Evolutionary conservation across 176 grass and related monocot genomes (phyloP).

Genomic region (Raddia guianensis): DNA sequence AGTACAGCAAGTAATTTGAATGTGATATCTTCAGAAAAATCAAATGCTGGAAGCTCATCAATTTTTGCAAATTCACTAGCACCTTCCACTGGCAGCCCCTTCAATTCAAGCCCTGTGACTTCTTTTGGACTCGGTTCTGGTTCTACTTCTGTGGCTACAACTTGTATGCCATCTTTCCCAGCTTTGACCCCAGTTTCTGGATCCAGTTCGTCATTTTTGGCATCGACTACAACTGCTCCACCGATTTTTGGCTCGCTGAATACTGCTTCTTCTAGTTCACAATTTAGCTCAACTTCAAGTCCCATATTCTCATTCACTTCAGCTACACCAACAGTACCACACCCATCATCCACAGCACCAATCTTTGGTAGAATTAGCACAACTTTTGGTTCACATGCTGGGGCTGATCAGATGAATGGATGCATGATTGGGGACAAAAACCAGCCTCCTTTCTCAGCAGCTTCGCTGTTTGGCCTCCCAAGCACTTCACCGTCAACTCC

Average conservation of each 20-base stretch:
- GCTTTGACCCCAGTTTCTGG: conserved; percentile 3
- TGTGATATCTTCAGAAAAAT: conserved; percentile 17
- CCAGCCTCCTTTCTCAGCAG: not conserved
- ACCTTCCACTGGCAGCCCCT: conserved; percentile 8
- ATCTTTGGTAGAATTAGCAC: conserved; percentile 17
- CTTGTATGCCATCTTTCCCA: not conserved
- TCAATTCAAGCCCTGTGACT: conserved; percentile 24
- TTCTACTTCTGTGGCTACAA: not conserved
- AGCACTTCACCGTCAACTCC: conserved; percentile 35
- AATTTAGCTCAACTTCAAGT: conserved; percentile 11
- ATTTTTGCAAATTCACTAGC: conserved; percentile 28
- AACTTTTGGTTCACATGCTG: conserved; percentile 1
- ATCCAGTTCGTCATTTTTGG: conserved; percentile 14
- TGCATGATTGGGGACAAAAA: conserved; percentile 16
- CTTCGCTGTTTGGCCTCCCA: conserved; percentile 18
- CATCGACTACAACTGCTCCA: conserved; percentile 9
- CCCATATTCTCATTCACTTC: conserved; percentile 43
- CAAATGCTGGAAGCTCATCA: not conserved
- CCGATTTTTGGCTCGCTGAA: conserved; percentile 27
- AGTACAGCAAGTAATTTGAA: conserved; percentile 22
- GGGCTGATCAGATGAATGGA: conserved; percentile 33
- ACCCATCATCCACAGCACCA: conserved; percentile 30
- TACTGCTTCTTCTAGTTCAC: conserved; percentile 9
- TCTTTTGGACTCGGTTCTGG: conserved; percentile 3
- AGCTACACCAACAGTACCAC: conserved; percentile 32